A percentile compares a stretch with the other conserved stretches of the same genome.
Conservation (phyloP, 495 filamentous ascomycete species). For the Tetracladium marchalianum region DNA sequence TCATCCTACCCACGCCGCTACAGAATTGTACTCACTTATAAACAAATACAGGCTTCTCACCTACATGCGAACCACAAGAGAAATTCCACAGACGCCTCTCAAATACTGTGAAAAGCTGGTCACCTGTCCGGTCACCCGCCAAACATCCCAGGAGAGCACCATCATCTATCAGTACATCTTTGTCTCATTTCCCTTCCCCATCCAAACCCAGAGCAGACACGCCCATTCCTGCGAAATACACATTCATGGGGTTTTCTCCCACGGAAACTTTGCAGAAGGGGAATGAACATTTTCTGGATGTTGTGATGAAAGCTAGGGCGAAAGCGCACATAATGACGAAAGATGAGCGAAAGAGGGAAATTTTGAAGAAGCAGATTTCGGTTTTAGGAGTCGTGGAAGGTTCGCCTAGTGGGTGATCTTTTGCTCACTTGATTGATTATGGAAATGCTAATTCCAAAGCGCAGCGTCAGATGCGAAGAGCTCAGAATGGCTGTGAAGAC, state of each 20-base stretch:
- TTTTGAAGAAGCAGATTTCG: slow-evolving; percentile 13
- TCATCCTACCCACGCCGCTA: too few species aligned
- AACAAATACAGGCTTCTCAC: too few species aligned
- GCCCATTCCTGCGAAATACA: neutral
- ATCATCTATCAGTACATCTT: too few species aligned
- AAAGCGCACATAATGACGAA: neutral
- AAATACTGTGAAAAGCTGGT: too few species aligned
- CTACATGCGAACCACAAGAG: too few species aligned
- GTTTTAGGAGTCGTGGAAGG: slow-evolving; percentile 11
- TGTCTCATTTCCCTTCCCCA: too few species aligned
- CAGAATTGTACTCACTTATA: too few species aligned
- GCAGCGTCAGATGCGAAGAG: slow-evolving; percentile 4
- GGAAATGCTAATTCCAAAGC: neutral
- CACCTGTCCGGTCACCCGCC: too few species aligned
- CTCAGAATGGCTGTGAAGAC: slow-evolving; percentile 5
- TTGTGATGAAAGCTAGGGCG: slow-evolving; percentile 1
- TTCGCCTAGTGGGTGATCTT: slow-evolving; percentile 2
- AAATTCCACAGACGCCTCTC: too few species aligned
- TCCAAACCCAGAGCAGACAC: neutral
- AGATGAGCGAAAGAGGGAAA: slow-evolving; percentile 7
- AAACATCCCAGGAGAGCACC: too few species aligned
- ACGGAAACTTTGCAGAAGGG: slow-evolving; percentile 2
- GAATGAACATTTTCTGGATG: slow-evolving; percentile 1
- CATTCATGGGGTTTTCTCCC: neutral
- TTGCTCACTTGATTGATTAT: neutral